Evolutionary conservation across 176 grass and related monocot genomes (phyloP).

Genomic region (Oryza nivara): DNA sequence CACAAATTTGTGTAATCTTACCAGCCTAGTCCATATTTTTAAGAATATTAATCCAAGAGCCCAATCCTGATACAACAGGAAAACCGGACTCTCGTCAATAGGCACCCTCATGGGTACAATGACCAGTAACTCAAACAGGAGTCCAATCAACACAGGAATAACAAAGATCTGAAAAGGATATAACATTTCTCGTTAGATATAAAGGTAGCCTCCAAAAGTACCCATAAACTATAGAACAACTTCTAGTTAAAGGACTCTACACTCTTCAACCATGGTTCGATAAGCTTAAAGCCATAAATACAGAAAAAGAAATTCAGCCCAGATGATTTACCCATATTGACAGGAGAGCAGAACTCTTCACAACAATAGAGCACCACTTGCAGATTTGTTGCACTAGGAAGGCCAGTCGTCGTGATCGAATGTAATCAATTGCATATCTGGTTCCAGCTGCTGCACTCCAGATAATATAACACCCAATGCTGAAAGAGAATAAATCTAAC

Average conservation of each 20-base stretch:
- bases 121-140: conserved; percentile 91
- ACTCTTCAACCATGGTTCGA: neutral
- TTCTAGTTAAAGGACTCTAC: neutral
- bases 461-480: conserved; percentile 93
- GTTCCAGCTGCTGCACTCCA: conserved; percentile 73
- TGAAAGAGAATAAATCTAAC: conserved; percentile 93
- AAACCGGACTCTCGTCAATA: conserved; percentile 94
- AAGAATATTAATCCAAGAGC: conserved; percentile 94
- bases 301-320: conserved; percentile 1
- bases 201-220: neutral
- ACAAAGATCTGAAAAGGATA: conserved; percentile 74
- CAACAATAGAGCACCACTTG: conserved; percentile 88
- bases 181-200: conserved; percentile 20
- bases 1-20: conserved; percentile 32
- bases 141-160: conserved; percentile 93
- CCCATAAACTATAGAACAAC: neutral
- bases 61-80: conserved; percentile 98
- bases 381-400: conserved; percentile 80
- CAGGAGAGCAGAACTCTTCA: conserved; percentile 81
- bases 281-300: neutral
- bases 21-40: conserved; percentile 98
- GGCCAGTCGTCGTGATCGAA: conserved; percentile 59
- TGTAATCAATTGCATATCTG: conserved; percentile 90
- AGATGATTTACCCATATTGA: conserved; percentile 86
- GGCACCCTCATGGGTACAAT: conserved; percentile 99